These are phyloP conservation scores for Crithidia fasciculata DNA, from an alignment of 208 protist species.

Conservation along the genomic window DNA sequence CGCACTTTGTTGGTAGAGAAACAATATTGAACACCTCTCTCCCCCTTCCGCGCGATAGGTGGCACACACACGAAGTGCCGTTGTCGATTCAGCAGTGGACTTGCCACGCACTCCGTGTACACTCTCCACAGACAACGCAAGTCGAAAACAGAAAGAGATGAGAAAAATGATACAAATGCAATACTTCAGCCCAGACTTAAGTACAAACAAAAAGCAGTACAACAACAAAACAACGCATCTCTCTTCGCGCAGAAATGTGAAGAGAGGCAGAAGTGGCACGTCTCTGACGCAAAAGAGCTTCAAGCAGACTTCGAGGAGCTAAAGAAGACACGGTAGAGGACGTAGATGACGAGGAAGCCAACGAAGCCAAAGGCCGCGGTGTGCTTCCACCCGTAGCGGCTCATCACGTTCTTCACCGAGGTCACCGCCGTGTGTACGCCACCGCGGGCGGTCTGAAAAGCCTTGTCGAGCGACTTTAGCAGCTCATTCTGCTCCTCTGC, in stretches of 20 bases:
- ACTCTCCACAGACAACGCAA: neutral
- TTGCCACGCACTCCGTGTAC: too few relatives aligned
- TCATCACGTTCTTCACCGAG: slow-evolving; percentile 59
- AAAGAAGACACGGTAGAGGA: slow-evolving; percentile 34
- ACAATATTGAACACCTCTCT: too few relatives aligned
- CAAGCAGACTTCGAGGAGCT: neutral
- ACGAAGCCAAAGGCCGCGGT: slow-evolving; percentile 40
- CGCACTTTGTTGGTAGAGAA: too few relatives aligned
- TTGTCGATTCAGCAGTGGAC: too few relatives aligned
- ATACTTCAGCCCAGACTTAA: neutral
- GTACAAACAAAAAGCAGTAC: neutral
- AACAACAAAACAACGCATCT: neutral
- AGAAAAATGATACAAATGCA: neutral
- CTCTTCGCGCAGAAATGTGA: too few relatives aligned
- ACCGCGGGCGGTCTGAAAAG: slow-evolving; percentile 53
- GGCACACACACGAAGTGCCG: too few relatives aligned
- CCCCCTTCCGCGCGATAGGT: too few relatives aligned
- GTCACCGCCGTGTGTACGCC: slow-evolving; percentile 64
- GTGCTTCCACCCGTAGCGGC: slow-evolving; percentile 68
- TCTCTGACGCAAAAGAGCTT: neutral
- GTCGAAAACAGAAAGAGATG: neutral
- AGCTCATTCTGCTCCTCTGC: slow-evolving; percentile 80
- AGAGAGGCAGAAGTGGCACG: neutral
- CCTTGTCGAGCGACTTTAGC: slow-evolving; percentile 44
- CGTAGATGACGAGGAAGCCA: slow-evolving; percentile 49